Base-by-base conservation (phyloP, 2,329 filamentous ascomycete genomes). In the Diplocarpon rosae region DNA sequence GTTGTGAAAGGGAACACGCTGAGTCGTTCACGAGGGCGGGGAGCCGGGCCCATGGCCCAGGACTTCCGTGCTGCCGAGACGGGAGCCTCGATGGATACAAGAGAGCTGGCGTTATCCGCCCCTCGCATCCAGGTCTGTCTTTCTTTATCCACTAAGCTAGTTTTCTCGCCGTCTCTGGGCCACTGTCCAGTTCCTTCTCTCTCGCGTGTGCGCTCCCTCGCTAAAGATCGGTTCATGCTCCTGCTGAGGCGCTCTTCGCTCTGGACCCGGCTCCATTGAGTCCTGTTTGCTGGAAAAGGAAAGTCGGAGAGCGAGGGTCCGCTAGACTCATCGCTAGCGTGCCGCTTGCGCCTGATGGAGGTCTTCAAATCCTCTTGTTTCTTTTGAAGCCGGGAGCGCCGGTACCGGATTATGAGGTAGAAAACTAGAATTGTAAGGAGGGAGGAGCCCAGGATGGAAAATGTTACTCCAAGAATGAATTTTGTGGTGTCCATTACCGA, bases 401-500 rank as follows among this genome's bases (percentile, higher is more conserved):
- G 42, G 20, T 37, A 50, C 10, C 45, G 45, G 2, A 46, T 28
- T 15, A 50, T 44, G 8, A 49, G 37, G 35, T 48, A 52, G 31
- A 46, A 49, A 11, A 43, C 27, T 4, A 56, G 39, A 15, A 52
- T 45, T 5, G 52, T 46, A n/a, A 53, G 1, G 11, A 56, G 12
- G 0, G 52, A 53, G 3, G 53, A 52, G 48, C 62, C 52, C 10
- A 56, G 36, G 34, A 51, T 48, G 5, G 52, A 48, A 28, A 56
- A 54, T 5, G 50, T 54, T 1, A 56, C 30, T 9, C 43, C 46
- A 2, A 56, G 33, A 9, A 51, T 49, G 32, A 56, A 52, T 34
- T 42, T 47, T 1, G 40, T 45, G 7, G 30, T 49, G 33, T 47
- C 50, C 42, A 48, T 49, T 11, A 48, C 50, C 10, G 38, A 37